These are phyloP conservation scores for Podila clonocystis DNA, from an alignment of 192 early-diverging fungal species.

Conservation along the genomic window DNA sequence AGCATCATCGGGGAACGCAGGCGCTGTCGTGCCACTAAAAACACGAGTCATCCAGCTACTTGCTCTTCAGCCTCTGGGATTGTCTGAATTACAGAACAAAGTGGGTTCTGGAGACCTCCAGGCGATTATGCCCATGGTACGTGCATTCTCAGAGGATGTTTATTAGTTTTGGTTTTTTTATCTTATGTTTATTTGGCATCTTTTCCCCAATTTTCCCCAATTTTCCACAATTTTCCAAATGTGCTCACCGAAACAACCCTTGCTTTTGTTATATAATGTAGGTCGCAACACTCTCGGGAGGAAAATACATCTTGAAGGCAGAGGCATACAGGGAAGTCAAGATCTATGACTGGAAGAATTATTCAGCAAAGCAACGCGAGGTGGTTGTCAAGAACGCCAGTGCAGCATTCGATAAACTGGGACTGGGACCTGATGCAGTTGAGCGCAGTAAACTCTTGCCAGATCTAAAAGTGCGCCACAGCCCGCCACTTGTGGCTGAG, in stretches of 20 bases:
- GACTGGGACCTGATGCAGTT: constrained; percentile 55
- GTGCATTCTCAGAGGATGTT: background rate
- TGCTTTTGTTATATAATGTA: background rate
- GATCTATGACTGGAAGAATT: constrained; percentile 62
- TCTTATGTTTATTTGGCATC: background rate
- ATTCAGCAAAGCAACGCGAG: constrained; percentile 48
- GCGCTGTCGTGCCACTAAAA: constrained; percentile 28
- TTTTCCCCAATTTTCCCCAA: background rate
- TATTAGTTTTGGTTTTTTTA: background rate
- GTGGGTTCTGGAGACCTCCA: constrained; percentile 3
- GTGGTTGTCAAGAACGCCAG: constrained; percentile 54
- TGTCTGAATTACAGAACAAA: constrained; percentile 8
- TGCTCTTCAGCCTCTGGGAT: constrained; percentile 21
- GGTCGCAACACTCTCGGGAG: constrained; percentile 24
- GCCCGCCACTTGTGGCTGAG: constrained; percentile 38
- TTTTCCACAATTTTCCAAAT: background rate
- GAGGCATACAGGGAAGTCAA: constrained; percentile 60
- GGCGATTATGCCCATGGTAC: constrained; percentile 26
- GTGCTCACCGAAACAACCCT: background rate
- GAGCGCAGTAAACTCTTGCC: constrained; percentile 52
- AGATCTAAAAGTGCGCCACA: constrained; percentile 26
- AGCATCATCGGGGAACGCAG: constrained; percentile 16
- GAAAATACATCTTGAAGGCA: constrained; percentile 55
- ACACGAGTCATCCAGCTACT: constrained; percentile 41
- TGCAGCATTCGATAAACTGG: constrained; percentile 62